phyloP scores from a whole-genome alignment of 768 basidiomycete genomes.

The Bullera alba region DNA sequence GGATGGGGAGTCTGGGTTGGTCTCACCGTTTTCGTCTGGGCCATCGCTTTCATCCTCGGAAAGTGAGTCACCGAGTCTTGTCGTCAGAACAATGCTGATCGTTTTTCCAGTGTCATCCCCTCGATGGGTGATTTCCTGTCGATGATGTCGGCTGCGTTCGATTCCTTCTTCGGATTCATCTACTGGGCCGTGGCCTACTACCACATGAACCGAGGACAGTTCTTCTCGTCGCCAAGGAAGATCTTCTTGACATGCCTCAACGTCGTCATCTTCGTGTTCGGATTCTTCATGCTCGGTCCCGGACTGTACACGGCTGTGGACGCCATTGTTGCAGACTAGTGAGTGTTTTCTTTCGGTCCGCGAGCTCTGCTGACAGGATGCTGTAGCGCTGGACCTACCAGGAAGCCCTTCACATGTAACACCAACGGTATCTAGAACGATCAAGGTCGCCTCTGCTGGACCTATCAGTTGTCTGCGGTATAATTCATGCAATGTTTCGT shows the following conservation, averaged over 20 bases:
- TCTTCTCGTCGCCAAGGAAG: constrained; percentile 12
- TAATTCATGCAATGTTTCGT: too few relatives aligned
- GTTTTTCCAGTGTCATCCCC: constrained; percentile 25
- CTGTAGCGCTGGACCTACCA: constrained; percentile 24
- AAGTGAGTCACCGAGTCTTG: constrained; percentile 15
- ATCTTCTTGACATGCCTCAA: constrained; percentile 21
- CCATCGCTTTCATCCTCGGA: constrained; percentile 29
- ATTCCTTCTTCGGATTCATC: constrained; percentile 42
- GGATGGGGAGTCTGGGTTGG: constrained; percentile 37
- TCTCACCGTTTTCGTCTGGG: constrained; percentile 33
- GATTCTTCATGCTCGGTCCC: constrained; percentile 39
- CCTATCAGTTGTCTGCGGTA: too few relatives aligned
- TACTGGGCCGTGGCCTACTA: constrained; percentile 40
- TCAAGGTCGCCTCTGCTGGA: too few relatives aligned
- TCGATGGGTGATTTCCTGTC: constrained; percentile 39
- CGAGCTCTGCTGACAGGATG: background rate
- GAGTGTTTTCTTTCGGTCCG: constrained; percentile 7
- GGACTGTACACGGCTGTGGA: constrained; percentile 35
- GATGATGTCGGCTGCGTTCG: constrained; percentile 33
- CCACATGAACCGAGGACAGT: constrained; percentile 25
- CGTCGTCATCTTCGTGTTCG: constrained; percentile 32
- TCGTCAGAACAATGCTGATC: background rate
- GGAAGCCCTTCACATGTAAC: constrained; percentile 27
- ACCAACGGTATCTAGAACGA: too few relatives aligned
- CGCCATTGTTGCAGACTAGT: constrained; percentile 34